Evolutionary conservation across 495 filamentous ascomycete genomes (phyloP).

Genomic region (Penicillium nucicola): DNA sequence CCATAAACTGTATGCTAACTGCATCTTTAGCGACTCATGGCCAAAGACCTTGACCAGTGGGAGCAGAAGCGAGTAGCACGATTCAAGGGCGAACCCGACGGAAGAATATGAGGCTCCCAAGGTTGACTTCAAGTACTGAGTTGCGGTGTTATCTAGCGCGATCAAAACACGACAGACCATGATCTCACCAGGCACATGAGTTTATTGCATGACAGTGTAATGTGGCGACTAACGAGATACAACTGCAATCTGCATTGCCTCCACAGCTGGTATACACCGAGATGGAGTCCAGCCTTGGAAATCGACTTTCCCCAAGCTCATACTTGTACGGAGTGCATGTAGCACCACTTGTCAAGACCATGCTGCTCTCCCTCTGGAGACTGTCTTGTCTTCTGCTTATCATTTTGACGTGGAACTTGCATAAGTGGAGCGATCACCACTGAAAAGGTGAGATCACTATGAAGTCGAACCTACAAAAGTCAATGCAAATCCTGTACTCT

Average conservation of each 20-base stretch:
- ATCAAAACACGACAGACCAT: not conserved
- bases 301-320: not conserved
- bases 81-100: constrained; percentile 85
- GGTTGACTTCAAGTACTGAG: not conserved
- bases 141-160: not conserved
- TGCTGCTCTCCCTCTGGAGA: not conserved
- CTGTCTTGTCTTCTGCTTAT: not conserved
- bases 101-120: constrained; percentile 57
- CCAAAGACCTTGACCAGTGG: constrained; percentile 93
- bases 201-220: not conserved
- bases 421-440: constrained; percentile 5
- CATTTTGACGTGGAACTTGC: constrained; percentile 10
- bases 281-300: too few species aligned
- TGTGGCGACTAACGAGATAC: not conserved
- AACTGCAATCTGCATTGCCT: not conserved
- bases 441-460: not conserved
- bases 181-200: not conserved
- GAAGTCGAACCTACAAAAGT: too few species aligned
- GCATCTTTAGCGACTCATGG: constrained; percentile 67
- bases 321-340: too few species aligned
- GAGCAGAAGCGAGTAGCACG: constrained; percentile 91
- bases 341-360: not conserved
- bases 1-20: constrained; percentile 4
- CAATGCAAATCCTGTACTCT: too few species aligned
- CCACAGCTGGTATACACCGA: not conserved